Evolutionary conservation across 106 monocot species (phyloP), one percentile per base, ranked within the genome.

Genomic region (Posidonia australis): DNA sequence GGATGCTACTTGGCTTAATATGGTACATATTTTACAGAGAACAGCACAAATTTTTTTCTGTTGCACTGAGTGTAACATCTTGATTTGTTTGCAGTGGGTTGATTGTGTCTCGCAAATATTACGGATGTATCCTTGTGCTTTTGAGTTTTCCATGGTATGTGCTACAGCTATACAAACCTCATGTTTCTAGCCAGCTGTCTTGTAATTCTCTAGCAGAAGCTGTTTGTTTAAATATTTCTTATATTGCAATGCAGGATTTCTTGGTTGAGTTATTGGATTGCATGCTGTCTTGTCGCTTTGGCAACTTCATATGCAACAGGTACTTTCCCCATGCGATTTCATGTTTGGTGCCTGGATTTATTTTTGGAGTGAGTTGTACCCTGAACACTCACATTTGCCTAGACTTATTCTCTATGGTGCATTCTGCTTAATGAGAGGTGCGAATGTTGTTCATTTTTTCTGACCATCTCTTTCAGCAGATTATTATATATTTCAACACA

Each of bases 251-350:
- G 13, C 78, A 98, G 96, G 80, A 42, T 64, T 98, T 98, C 67
- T 71, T 98, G 44, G 96, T 98, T 77, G 86, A 90, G 64, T 91
- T 98, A 73, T 72, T 98, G 68, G 96, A 98, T 64, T 90, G 82
- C 60, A 66, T 98, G 76, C 70, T 98, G 48, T 98, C 96, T 42
- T 98, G 82, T 70, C 96, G 96, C 60, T 98, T 91, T 71, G 96
- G 96, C 18, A 98, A 98, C 70, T 98, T 98, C 70, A 66, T 98
- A 59, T 98, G 90, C 79, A 98, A 91, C 80, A 90, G 96, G 96
- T 98, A 86, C 24, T 61, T 60, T 42, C 18, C 5, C 20, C 1
- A 41, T 10, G 1, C 5, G 11, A 10, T 42, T 1, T 10, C 10
- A 13, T 43, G 20, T 41, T 61, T 23, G 1, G 25, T 61, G 27